These are phyloP conservation scores for Fremontodendron californicum DNA, from an alignment of 345 rosid species.

Conservation along the genomic window DNA sequence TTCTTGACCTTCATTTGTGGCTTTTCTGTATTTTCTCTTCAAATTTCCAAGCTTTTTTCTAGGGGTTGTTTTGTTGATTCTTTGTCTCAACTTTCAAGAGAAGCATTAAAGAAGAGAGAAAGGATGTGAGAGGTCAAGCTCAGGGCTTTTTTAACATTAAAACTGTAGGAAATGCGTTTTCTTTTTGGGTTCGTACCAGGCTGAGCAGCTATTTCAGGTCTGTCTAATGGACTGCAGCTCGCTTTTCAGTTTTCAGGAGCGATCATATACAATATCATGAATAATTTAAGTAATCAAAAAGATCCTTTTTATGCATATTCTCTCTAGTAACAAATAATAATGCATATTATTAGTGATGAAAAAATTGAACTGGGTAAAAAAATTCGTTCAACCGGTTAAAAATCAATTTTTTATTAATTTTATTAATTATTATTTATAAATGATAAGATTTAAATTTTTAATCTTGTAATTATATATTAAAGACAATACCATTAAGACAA, in stretches of 20 bases:
- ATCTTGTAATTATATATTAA: too few species aligned
- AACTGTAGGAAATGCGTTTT: too few species aligned
- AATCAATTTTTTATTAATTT: too few species aligned
- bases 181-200: too few species aligned
- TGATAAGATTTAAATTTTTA: too few species aligned
- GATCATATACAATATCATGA: neutral
- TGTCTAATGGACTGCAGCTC: neutral
- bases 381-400: too few species aligned
- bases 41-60: neutral
- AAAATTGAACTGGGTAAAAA: too few species aligned
- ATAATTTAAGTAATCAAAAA: neutral
- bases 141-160: neutral
- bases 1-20: slow-evolving; percentile 21
- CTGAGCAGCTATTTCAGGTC: neutral
- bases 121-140: neutral
- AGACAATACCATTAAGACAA: too few species aligned
- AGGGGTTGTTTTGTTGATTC: neutral
- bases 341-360: too few species aligned
- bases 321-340: too few species aligned
- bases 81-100: neutral
- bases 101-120: neutral
- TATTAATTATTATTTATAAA: too few species aligned
- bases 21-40: neutral
- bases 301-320: neutral
- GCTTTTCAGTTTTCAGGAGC: neutral